phyloP scores from a whole-genome alignment of 169 alveolate genomes.

The Cryptosporidium meleagridis region DNA sequence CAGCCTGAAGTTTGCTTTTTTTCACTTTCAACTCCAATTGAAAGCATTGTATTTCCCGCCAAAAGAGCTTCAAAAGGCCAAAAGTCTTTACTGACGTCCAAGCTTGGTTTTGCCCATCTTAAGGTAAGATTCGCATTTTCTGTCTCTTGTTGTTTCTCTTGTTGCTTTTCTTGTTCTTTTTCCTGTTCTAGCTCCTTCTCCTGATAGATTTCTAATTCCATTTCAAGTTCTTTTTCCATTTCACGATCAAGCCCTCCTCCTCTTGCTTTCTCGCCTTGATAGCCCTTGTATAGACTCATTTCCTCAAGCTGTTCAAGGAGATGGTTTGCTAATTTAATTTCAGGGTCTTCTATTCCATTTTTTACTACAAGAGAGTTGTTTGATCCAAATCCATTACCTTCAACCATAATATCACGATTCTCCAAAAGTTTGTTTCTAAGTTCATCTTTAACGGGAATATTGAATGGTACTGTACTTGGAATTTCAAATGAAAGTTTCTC shows the following conservation, averaged over 20 bases:
- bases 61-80: constrained; percentile 51
- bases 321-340: background rate
- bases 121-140: background rate
- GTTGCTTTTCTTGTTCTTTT: constrained; percentile 79
- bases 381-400: background rate
- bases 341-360: background rate
- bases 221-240: constrained; percentile 80
- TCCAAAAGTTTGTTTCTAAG: constrained; percentile 73
- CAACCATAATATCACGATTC: constrained; percentile 31
- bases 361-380: background rate
- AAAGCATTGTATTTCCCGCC: background rate
- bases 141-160: constrained; percentile 73
- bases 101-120: constrained; percentile 29
- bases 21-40: background rate
- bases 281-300: constrained; percentile 13
- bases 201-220: constrained; percentile 70
- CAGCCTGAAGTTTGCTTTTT: background rate
- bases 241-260: constrained; percentile 66
- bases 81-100: constrained; percentile 13
- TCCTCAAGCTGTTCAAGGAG: constrained; percentile 50
- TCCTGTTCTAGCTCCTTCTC: constrained; percentile 77
- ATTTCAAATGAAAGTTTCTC: constrained; percentile 79
- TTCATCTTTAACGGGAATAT: constrained; percentile 71
- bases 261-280: background rate
- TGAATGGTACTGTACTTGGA: constrained; percentile 65